Percentiles rank a stretch among this genome's conserved stretches.
These are phyloP conservation scores for Phytophthora litchii DNA, from an alignment of 352 stramenopile genomes.

Conservation along the genomic window DNA sequence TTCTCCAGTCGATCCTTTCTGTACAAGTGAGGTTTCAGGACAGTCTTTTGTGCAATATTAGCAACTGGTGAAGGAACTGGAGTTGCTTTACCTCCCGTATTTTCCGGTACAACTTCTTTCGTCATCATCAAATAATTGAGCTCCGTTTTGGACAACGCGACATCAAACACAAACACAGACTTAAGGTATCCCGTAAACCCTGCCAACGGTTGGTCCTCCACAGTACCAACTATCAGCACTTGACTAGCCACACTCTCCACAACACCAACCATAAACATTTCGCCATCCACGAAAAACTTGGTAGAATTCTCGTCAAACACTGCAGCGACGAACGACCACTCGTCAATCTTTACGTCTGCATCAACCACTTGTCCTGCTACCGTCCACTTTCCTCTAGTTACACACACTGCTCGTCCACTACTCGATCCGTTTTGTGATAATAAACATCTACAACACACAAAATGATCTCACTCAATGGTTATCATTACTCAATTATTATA, in stretches of 20 bases:
- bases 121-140: conserved; percentile 47
- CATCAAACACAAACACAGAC: conserved; percentile 53
- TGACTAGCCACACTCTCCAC: conserved; percentile 27
- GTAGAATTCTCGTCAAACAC: conserved; percentile 38
- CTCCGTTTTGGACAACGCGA: conserved; percentile 41
- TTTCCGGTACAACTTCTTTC: neutral
- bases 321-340: conserved; percentile 51
- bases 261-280: conserved; percentile 31
- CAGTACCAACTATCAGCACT: conserved; percentile 23
- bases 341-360: conserved; percentile 14
- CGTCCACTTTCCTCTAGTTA: conserved; percentile 40
- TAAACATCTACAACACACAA: conserved; percentile 41
- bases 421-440: conserved; percentile 50
- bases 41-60: neutral
- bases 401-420: conserved; percentile 45
- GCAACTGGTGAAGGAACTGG: neutral
- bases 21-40: conserved; percentile 32
- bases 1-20: conserved; percentile 30
- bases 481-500: neutral
- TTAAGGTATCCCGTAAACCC: conserved; percentile 47
- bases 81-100: neutral
- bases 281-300: conserved; percentile 28
- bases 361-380: conserved; percentile 18
- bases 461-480: conserved; percentile 5
- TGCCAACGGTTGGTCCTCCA: conserved; percentile 5